These are phyloP conservation scores for Isabelozyma rhagii DNA, from an alignment of 805 yeast genomes.

Conservation along the genomic window DNA sequence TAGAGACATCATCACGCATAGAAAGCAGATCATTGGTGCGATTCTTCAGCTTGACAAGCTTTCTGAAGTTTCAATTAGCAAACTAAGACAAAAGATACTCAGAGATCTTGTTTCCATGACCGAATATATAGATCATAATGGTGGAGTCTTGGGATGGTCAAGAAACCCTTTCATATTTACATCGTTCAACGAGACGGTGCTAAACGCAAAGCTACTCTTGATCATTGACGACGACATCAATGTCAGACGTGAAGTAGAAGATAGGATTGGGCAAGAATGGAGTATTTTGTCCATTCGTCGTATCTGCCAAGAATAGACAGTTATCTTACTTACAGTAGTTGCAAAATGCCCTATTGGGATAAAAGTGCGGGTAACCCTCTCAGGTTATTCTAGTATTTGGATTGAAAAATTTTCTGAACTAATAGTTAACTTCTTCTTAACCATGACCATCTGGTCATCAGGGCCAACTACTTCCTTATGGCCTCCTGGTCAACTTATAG, in stretches of 20 bases:
- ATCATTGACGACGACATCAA: neutral
- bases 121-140: slow-evolving; percentile 1
- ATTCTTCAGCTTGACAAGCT: neutral
- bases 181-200: slow-evolving; percentile 3
- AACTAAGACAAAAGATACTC: neutral
- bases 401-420: neutral
- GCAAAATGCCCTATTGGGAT: neutral
- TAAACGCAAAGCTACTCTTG: neutral
- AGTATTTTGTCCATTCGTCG: no score
- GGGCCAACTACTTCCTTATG: neutral
- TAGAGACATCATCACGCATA: slow-evolving; percentile 39
- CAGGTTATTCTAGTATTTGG: neutral
- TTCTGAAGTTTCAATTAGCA: neutral
- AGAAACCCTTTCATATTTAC: slow-evolving; percentile 6
- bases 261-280: no score
- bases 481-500: no score
- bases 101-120: slow-evolving; percentile 1
- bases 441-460: neutral
- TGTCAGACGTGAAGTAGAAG: neutral
- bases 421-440: neutral
- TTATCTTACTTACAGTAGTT: neutral
- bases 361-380: neutral
- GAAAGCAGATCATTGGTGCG: neutral
- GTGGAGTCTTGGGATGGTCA: slow-evolving; percentile 14
- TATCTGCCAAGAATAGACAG: neutral